phyloP scores from a whole-genome alignment of 164 flowering plant species.

The Vitis labrusca region DNA sequence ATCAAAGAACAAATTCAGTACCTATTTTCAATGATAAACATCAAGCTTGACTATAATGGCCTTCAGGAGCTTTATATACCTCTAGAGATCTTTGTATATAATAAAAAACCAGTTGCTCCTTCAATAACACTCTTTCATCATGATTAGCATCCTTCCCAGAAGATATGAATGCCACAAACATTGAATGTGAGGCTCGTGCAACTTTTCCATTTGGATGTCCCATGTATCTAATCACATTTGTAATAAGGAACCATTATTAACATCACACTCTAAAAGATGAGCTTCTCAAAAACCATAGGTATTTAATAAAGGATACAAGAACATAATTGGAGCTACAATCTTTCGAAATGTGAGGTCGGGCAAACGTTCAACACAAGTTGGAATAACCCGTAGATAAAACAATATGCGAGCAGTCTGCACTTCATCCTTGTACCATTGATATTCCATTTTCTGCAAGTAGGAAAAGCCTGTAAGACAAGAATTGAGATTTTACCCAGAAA shows the following conservation, averaged over 20 bases:
- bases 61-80: conserved; percentile 38
- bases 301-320: conserved; percentile 78
- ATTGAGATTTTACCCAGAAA: conserved; percentile 1
- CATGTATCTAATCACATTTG: conserved; percentile 59
- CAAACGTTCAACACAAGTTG: conserved; percentile 67
- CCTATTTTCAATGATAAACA: not conserved
- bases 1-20: not conserved
- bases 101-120: conserved; percentile 87
- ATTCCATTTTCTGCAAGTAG: conserved; percentile 27
- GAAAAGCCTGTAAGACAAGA: conserved; percentile 29
- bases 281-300: not conserved
- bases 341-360: conserved; percentile 53
- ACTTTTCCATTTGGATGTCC: conserved; percentile 83
- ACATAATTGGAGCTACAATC: conserved; percentile 74
- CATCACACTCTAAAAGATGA: not conserved
- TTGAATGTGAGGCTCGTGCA: conserved; percentile 77
- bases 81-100: conserved; percentile 77
- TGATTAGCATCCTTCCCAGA: conserved; percentile 57
- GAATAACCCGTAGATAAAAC: conserved; percentile 83
- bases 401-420: conserved; percentile 90
- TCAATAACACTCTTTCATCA: conserved; percentile 55
- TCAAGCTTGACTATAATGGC: not conserved
- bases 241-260: conserved; percentile 24
- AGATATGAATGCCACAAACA: conserved; percentile 76
- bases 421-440: conserved; percentile 77